Base-by-base conservation (phyloP, 2,329 filamentous ascomycete species). In the Coniochaeta ligniaria region DNA sequence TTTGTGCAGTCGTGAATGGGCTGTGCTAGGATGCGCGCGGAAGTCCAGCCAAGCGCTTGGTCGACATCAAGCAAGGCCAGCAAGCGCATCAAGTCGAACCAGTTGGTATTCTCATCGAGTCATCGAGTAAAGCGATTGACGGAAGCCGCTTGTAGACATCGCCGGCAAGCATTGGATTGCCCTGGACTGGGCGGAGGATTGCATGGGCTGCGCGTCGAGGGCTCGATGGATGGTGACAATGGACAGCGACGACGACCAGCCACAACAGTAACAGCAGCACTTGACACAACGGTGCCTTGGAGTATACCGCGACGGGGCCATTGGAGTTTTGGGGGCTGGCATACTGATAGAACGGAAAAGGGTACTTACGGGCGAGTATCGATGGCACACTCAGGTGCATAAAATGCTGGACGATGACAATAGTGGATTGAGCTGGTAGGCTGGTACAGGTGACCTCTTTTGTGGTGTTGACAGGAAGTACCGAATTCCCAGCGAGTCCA, bases 391-490 rank as follows among this genome's bases (percentile, higher is more conserved):
- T 59, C 57, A 50, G 59, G 33, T 64, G 64, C 66, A 64, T 63
- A 63, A 64, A 65, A 61, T 59, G 47, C 58, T 57, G 60, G 57
- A 60, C 59, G 61, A 60, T 61, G 60, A 58, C 41, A 60, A 60
- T 50, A 63, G 62, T 60, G 63, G 59, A 64, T 63, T 64, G 60
- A 43, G 60, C 60, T 60, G n/a, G n/a, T n/a, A n/a, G n/a, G n/a
- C n/a, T 31, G 61, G 63, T 67, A 69, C 66, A 62, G 62, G 65
- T 67, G 67, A 68, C 65, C 62, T 62, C 60, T 61, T 57, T 41
- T 38, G 47, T 52, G 47, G 47, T 52, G 47, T 52, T 52, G 47
- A 52, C 16, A 24, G 6, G 22, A 52, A 52, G 47, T 52, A 52
- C 47, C 47, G 47, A 52, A 17, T 22, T 52, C 6, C 47, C 17